A percentile compares a stretch with the other conserved stretches of the same genome.
These are phyloP conservation scores for Fragosphaeria purpurea DNA, from an alignment of 2,329 filamentous ascomycete species.

Conservation along the genomic window DNA sequence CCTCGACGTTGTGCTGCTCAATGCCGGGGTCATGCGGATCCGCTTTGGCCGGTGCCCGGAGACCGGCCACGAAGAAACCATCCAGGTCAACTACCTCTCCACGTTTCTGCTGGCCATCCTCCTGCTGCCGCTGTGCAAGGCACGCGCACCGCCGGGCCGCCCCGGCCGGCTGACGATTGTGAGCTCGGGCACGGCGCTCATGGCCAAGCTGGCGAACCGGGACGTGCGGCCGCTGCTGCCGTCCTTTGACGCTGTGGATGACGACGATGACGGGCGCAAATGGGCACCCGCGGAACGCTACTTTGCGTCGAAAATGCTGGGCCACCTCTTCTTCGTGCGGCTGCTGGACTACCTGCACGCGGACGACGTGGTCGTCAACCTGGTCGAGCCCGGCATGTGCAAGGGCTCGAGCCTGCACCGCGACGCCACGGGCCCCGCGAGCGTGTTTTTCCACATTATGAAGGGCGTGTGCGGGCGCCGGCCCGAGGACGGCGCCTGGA, in stretches of 20 bases:
- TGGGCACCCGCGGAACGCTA: constrained; percentile 7
- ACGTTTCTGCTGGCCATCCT: constrained; percentile 38
- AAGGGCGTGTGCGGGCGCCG: constrained; percentile 20
- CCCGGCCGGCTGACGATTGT: constrained; percentile 17
- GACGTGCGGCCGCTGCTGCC: constrained; percentile 1
- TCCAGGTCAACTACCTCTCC: constrained; percentile 44
- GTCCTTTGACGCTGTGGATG: not conserved
- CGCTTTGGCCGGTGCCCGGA: not conserved
- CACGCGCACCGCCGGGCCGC: constrained; percentile 13
- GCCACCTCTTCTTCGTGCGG: constrained; percentile 3
- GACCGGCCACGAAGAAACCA: constrained; percentile 29
- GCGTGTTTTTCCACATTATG: constrained; percentile 12
- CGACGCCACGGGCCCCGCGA: constrained; percentile 17
- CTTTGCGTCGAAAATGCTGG: constrained; percentile 5
- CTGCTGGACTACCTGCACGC: not conserved
- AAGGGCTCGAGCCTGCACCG: constrained; percentile 22
- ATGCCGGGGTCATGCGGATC: constrained; percentile 4
- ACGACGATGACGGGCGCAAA: not conserved
- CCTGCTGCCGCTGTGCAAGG: constrained; percentile 35
- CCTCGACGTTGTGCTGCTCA: constrained; percentile 6
- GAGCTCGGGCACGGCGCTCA: constrained; percentile 17
- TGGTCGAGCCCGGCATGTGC: constrained; percentile 5
- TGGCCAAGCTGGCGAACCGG: constrained; percentile 10
- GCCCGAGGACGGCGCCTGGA: constrained; percentile 31
- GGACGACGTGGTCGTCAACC: constrained; percentile 5